These are phyloP conservation scores for Collybia mongolica DNA, from an alignment of 768 basidiomycete species.

Conservation along the genomic window DNA sequence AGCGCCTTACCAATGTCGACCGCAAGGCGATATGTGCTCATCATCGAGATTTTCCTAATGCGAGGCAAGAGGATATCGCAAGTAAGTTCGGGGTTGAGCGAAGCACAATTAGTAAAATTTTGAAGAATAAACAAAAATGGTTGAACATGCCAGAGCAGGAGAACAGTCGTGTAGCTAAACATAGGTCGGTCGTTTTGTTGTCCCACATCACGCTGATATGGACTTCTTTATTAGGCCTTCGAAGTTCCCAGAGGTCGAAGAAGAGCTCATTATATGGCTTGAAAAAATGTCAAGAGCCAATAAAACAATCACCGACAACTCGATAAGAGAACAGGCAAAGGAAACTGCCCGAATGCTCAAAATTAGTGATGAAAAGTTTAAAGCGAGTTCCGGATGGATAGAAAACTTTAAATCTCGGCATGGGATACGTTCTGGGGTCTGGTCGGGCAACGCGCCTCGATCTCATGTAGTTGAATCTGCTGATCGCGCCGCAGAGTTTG, in stretches of 20 bases:
- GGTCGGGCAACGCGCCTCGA: slow-evolving; percentile 37
- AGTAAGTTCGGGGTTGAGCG: slow-evolving; percentile 75
- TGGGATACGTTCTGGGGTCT: slow-evolving; percentile 68
- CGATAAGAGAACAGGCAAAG: slow-evolving; percentile 64
- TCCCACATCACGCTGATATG: slow-evolving; percentile 8
- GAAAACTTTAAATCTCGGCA: slow-evolving; percentile 89
- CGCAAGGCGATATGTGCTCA: slow-evolving; percentile 75
- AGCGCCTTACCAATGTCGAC: slow-evolving; percentile 72
- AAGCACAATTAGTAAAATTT: slow-evolving; percentile 92
- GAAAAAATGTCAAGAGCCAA: slow-evolving; percentile 46
- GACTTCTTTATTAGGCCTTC: slow-evolving; percentile 49
- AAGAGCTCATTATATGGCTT: slow-evolving; percentile 59
- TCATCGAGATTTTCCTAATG: slow-evolving; percentile 59
- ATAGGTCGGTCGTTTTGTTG: slow-evolving; percentile 46
- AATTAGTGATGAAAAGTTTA: slow-evolving; percentile 74
- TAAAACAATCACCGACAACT: slow-evolving; percentile 59
- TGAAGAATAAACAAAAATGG: slow-evolving; percentile 85
- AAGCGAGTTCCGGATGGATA: slow-evolving; percentile 90
- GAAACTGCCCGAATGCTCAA: slow-evolving; percentile 56
- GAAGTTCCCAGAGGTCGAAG: slow-evolving; percentile 80
- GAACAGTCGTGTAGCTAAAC: slow-evolving; percentile 60
- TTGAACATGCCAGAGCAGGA: slow-evolving; percentile 63
- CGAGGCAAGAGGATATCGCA: slow-evolving; percentile 85
- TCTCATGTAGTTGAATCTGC: slow-evolving; percentile 17
- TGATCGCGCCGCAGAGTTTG: neutral